Base-by-base conservation (phyloP, 805 yeast species). In the Wickerhamomyces silvicola region DNA sequence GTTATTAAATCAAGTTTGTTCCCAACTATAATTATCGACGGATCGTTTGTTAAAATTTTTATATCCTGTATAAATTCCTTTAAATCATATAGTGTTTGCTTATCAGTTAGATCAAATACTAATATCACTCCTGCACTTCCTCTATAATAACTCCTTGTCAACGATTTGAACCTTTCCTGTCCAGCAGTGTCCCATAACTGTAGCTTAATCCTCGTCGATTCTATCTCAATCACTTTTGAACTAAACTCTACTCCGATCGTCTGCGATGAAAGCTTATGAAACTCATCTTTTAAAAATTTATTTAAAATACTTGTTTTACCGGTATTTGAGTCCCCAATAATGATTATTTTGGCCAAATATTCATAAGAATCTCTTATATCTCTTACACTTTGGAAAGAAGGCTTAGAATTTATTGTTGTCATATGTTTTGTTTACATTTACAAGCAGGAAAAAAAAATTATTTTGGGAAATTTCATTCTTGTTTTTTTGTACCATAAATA, bases 251-350 rank as follows among this genome's bases (percentile, higher is more conserved):
- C 66, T 1, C 67, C 67, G n/a, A 61, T 59, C 0, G 67, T 61
- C 36, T 60, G 65, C 7, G 60, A 52, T 4, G 50, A 16, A 2
- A 31, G 10, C 12, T 13, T 4, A 4, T 37, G 35, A 19, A 36
- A 38, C 14, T 57, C 58, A 5, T 47, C 46, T 15, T 53, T 45
- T 7, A 57, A 37, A 27, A 56, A 61, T 11, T 58, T 45, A 29
- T 56, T 64, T 26, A 68, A 43, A n/a, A 68, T 48, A 18, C 68
- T 62, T 2, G 68, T 57, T 41, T 65, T 65, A 4, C 71, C 71
- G 24, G 62, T 58, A 1, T 68, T 65, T 2, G 68, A 58, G 2
- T 66, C 58, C 0, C 71, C 71, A 9, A 65, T 60, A 20, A 65
- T 46, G 22, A 67, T 67, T 13, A 62, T 58, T 26, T 66, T 66